Conservation (phyloP, 1,284 basidiomycete genomes). For the Sporisorium sorghi region DNA sequence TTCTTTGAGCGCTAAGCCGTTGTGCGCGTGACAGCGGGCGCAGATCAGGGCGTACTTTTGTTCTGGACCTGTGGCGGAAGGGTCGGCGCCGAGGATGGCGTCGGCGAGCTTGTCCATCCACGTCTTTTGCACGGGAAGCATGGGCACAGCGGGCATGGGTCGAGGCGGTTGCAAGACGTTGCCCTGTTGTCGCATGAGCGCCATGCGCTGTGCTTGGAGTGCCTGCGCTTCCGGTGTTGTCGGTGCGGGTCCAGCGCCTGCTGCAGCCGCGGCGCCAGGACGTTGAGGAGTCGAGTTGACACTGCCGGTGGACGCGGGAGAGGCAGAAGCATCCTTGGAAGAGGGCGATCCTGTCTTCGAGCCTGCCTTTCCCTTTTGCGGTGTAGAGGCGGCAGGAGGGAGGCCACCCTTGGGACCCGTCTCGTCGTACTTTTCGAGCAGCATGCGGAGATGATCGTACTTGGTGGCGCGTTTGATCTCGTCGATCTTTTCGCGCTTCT, state of each 20-base stretch:
- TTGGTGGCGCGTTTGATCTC: conserved; percentile 98
- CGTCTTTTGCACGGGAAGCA: conserved; percentile 28
- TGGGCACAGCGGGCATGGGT: conserved; percentile 2
- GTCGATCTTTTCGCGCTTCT: conserved; percentile 87
- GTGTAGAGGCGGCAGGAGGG: conserved; percentile 18
- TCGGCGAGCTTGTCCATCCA: conserved; percentile 71
- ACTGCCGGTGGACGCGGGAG: conserved; percentile 11
- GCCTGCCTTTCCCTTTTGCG: conserved; percentile 20
- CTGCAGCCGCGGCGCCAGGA: background rate
- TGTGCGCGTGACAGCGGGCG: conserved; percentile 89
- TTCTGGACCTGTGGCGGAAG: conserved; percentile 67
- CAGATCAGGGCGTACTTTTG: conserved; percentile 89
- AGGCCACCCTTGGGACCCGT: conserved; percentile 56
- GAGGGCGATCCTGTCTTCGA: conserved; percentile 22
- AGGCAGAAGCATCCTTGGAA: conserved; percentile 14
- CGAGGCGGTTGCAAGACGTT: conserved; percentile 10
- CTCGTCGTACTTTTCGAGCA: conserved; percentile 92
- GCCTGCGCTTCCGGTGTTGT: conserved; percentile 36
- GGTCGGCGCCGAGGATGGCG: conserved; percentile 70
- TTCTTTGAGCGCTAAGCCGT: conserved; percentile 89
- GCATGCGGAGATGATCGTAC: conserved; percentile 88
- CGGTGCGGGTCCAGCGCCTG: conserved; percentile 1
- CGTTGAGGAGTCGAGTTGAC: conserved; percentile 15
- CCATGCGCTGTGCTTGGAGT: conserved; percentile 46
- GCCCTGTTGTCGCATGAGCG: conserved; percentile 44